Conservation (phyloP, 371 early-diverging fungal genomes). For the Sporodiniella umbellata region DNA sequence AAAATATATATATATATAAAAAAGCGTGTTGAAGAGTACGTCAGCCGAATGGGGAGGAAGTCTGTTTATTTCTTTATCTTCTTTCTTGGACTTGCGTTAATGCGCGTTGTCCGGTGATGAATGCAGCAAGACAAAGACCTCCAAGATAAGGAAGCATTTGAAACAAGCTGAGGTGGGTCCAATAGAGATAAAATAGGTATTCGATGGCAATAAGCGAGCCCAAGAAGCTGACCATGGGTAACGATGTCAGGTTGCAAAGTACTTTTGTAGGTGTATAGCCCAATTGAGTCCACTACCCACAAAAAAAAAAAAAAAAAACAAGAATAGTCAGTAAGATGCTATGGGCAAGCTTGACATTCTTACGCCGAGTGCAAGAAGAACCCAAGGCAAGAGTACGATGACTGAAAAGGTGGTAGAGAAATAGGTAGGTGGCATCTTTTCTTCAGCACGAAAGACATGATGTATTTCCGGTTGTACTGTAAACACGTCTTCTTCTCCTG, state of each 20-base stretch:
- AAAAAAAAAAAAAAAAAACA: background rate
- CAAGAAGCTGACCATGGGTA: constrained; percentile 56
- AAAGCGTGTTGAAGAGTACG: no score
- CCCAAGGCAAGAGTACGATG: constrained; percentile 65
- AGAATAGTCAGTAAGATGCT: no score
- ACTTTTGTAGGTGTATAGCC: constrained; percentile 49
- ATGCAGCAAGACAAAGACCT: constrained; percentile 49
- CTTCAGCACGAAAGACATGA: constrained; percentile 63
- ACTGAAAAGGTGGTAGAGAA: constrained; percentile 58
- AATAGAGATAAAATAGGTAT: constrained; percentile 66
- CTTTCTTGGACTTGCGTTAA: constrained; percentile 43
- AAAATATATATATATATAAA: no score
- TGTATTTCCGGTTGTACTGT: constrained; percentile 61
- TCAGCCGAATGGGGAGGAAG: no score
- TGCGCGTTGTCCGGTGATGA: constrained; percentile 60
- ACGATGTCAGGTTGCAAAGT: constrained; percentile 24
- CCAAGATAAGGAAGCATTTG: constrained; percentile 65
- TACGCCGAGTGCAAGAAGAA: constrained; percentile 56
- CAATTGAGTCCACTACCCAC: constrained; percentile 50
- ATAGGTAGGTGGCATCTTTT: constrained; percentile 56
- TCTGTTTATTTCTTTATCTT: constrained; percentile 15
- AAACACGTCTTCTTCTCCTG: constrained; percentile 48
- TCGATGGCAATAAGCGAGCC: constrained; percentile 54
- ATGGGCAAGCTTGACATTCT: no score
- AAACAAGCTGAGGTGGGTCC: constrained; percentile 68